Conservation (phyloP, 805 yeast genomes). For the Candida arabinofermentans region DNA sequence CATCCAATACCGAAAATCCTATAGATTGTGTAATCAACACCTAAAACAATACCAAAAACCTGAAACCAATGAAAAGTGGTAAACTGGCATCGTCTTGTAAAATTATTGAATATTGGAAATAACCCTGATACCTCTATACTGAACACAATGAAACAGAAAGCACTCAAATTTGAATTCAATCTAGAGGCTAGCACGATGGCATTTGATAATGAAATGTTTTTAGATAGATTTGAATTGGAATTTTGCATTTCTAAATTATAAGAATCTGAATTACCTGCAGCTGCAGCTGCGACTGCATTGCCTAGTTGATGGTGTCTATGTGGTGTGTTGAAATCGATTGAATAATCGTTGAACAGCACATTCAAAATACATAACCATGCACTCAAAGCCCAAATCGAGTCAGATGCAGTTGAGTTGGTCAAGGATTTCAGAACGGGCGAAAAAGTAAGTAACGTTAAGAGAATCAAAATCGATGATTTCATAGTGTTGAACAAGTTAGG, state of each 20-base stretch:
- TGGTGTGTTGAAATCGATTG: conserved; percentile 39
- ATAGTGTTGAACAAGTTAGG: conserved; percentile 33
- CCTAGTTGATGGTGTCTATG: conserved; percentile 9
- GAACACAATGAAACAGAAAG: conserved; percentile 77
- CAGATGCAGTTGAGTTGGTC: conserved; percentile 85
- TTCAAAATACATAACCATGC: conserved; percentile 73
- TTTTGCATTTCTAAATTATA: conserved; percentile 15
- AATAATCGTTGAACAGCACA: conserved; percentile 63
- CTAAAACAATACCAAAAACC: conserved; percentile 22
- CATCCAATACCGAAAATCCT: conserved; percentile 38
- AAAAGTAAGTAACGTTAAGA: conserved; percentile 66
- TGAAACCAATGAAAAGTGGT: conserved; percentile 31
- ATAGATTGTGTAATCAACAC: conserved; percentile 32
- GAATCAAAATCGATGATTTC: conserved; percentile 66
- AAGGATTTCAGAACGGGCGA: conserved; percentile 89
- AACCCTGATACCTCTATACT: conserved; percentile 68
- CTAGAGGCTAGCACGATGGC: conserved; percentile 92
- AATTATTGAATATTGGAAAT: conserved; percentile 64
- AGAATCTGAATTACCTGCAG: conserved; percentile 1
- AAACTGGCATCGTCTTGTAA: conserved; percentile 43
- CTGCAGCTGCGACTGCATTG: conserved; percentile 1
- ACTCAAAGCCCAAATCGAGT: conserved; percentile 91
- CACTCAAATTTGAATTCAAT: conserved; percentile 65
- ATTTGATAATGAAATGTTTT: conserved; percentile 79
- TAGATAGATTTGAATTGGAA: conserved; percentile 57